Base-by-base conservation (phyloP, 371 early-diverging fungal species). In the Mortierella sp. region DNA sequence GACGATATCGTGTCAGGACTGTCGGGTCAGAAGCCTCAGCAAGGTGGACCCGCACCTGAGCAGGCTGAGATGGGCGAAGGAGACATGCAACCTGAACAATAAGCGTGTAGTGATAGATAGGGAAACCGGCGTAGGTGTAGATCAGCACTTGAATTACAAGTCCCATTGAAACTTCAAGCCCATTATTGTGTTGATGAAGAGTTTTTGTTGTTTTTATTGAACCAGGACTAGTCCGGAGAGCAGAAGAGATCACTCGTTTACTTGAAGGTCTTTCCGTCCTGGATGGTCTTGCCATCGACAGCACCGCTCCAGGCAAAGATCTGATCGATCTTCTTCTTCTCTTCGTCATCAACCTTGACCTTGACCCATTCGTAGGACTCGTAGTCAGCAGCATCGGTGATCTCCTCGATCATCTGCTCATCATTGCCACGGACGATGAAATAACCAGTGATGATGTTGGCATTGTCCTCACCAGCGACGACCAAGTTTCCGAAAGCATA, bases 1-100 rank as follows among this genome's bases (percentile, higher is more conserved):
- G 99, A 98, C 80, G 99, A 97, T 84, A 98, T 98, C 81, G 97
- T 98, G 6, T 95, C 96, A 37, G 96, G 95, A 79, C 80, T 95
- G 48, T 88, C 91, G 27, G 90, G 88, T 71, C 60, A 47, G 47
- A 56, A 62, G 17, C 54, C 57, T 47, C 83, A 77, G 54, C 81
- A 79, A 55, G 67, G 60, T n/a, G 66, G 60, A n/a, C 48, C 66
- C 29, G 61, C 65, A 9, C 78, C 71, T 27, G 72, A 61, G 47
- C 73, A 73, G 60, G 67, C 60, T 57, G 80, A 80, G 60, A 69
- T 72, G 68, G 71, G 51, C n/a, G 80, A 71, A 64, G 72, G 65
- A 28, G 74, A 73, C 50, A 45, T 67, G 68, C 73, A 68, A 55
- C 73, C 73, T 27, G 73, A 68, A 69, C 63, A 64, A 53, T 79